Conservation (phyloP, 305 asterid species). For the Ilex paraguariensis region DNA sequence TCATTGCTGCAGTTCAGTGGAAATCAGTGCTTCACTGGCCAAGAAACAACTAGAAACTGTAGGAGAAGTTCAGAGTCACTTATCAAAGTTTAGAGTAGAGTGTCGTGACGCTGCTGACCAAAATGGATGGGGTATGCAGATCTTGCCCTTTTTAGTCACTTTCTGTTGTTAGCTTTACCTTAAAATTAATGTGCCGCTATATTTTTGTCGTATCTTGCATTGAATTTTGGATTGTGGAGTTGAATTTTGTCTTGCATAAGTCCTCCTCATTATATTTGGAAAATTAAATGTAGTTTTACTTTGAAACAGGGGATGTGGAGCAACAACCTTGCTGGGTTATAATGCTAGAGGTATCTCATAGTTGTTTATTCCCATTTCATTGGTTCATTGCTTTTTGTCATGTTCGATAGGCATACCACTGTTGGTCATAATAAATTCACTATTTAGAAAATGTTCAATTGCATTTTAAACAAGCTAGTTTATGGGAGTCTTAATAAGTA, state of each 20-base stretch:
- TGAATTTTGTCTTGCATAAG: no score
- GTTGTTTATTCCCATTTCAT: conserved; percentile 1
- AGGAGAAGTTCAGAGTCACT: conserved; percentile 76
- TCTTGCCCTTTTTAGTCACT: conserved; percentile 11
- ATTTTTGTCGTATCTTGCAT: conserved; percentile 1
- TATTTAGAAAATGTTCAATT: no score
- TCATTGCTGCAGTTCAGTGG: conserved; percentile 70
- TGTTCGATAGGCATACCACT: not conserved
- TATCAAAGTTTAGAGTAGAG: conserved; percentile 69
- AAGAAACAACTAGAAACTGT: conserved; percentile 84
- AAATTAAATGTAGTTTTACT: conserved; percentile 16
- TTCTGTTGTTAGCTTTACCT: not conserved
- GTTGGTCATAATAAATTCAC: not conserved
- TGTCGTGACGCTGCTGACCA: conserved; percentile 94
- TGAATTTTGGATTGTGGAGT: no score
- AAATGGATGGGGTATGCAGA: conserved; percentile 78
- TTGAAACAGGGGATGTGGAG: conserved; percentile 62
- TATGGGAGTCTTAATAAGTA: no score
- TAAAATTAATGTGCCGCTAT: no score
- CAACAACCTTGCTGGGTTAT: conserved; percentile 98
- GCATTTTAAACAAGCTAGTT: no score
- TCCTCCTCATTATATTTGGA: not conserved
- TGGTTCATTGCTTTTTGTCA: conserved; percentile 4
- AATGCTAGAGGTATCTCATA: conserved; percentile 76
- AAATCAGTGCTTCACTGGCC: conserved; percentile 93